Percentiles rank a stretch among this genome's conserved stretches.
These are phyloP conservation scores for Oldenlandia corymbosa DNA, from an alignment of 257 asterid genomes.

Conservation along the genomic window DNA sequence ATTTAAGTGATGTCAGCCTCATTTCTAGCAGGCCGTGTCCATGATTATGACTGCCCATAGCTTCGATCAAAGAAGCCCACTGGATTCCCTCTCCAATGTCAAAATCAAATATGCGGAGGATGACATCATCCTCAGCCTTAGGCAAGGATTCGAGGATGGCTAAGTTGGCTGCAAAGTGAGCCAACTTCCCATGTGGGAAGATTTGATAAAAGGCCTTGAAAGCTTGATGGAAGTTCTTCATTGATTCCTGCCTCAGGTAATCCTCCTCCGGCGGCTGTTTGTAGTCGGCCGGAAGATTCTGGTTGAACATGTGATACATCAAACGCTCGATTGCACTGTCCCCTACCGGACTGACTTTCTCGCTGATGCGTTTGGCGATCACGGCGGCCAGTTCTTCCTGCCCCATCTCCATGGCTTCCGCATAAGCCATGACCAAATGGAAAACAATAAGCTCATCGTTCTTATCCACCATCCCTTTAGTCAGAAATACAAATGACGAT, in stretches of 20 bases:
- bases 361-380: slow-evolving; percentile 24
- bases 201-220: slow-evolving; percentile 36
- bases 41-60: slow-evolving; percentile 15
- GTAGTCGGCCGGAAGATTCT: slow-evolving; percentile 16
- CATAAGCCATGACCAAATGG: slow-evolving; percentile 43
- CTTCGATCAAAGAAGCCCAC: slow-evolving; percentile 51
- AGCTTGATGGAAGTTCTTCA: slow-evolving; percentile 33
- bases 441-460: slow-evolving; percentile 21
- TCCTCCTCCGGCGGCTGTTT: slow-evolving; percentile 27
- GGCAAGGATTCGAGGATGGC: slow-evolving; percentile 52
- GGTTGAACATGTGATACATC: slow-evolving; percentile 39
- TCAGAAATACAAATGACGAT: slow-evolving; percentile 23
- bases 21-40: slow-evolving; percentile 16
- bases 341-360: slow-evolving; percentile 38
- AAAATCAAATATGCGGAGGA: slow-evolving; percentile 45
- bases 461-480: slow-evolving; percentile 26
- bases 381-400: slow-evolving; percentile 24
- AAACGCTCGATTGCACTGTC: slow-evolving; percentile 23
- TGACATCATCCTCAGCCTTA: slow-evolving; percentile 10
- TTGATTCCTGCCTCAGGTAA: slow-evolving; percentile 32
- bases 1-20: slow-evolving; percentile 29
- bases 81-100: slow-evolving; percentile 56
- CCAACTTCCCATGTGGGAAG: slow-evolving; percentile 51
- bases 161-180: slow-evolving; percentile 51
- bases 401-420: slow-evolving; percentile 35